phyloP scores from a whole-genome alignment of 768 basidiomycete species.

The Tricholoma furcatifolium region DNA sequence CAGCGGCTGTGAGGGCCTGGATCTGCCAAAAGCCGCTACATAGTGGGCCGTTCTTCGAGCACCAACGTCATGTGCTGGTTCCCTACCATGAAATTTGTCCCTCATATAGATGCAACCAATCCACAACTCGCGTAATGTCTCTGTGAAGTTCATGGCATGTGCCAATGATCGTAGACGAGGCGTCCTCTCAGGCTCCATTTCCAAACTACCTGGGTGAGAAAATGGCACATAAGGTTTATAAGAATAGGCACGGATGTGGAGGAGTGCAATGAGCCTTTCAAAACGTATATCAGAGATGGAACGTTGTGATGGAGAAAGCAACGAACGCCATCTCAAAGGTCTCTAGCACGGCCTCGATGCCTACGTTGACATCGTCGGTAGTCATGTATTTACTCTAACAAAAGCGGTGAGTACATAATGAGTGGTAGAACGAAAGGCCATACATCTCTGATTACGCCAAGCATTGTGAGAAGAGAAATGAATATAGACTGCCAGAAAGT shows the following conservation, averaged over 20 bases:
- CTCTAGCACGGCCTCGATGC: slow-evolving; percentile 64
- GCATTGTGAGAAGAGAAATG: slow-evolving; percentile 52
- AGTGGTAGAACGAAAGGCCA: neutral
- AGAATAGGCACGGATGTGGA: slow-evolving; percentile 72
- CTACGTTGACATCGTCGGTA: slow-evolving; percentile 70
- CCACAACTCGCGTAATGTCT: slow-evolving; percentile 65
- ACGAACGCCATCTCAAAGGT: slow-evolving; percentile 77
- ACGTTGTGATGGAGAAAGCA: neutral
- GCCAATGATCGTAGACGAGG: slow-evolving; percentile 55
- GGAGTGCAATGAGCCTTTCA: slow-evolving; percentile 57
- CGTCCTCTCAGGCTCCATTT: slow-evolving; percentile 36
- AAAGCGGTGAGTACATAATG: neutral
- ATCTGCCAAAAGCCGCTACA: slow-evolving; percentile 42
- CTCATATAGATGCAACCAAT: slow-evolving; percentile 56
- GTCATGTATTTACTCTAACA: slow-evolving; percentile 65
- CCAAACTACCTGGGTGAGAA: slow-evolving; percentile 26
- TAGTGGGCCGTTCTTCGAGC: slow-evolving; percentile 44
- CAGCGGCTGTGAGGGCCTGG: slow-evolving; percentile 22
- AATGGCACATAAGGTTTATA: slow-evolving; percentile 58
- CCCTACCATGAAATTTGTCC: slow-evolving; percentile 50
- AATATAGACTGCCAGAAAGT: slow-evolving; percentile 77
- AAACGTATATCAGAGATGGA: slow-evolving; percentile 11
- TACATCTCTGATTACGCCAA: slow-evolving; percentile 66
- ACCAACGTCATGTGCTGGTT: slow-evolving; percentile 47
- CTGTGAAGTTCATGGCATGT: slow-evolving; percentile 69